phyloP scores from a whole-genome alignment of 306 rosid genomes.

The Medicago truncatula region DNA sequence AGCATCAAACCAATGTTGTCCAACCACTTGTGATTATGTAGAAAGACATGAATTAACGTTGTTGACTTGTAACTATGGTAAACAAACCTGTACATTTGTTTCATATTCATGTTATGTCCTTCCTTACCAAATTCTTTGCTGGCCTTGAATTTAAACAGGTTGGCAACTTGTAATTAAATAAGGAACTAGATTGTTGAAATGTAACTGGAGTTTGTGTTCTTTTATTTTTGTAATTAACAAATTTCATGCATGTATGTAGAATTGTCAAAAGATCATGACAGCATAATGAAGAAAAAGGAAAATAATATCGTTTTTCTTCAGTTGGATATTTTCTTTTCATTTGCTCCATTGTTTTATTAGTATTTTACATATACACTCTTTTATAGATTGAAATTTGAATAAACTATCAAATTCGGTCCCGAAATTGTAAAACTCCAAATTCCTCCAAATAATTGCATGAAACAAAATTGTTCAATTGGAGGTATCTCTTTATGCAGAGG shows the following conservation, averaged over 20 bases:
- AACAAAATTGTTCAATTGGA: too few relatives aligned
- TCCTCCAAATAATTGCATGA: too few relatives aligned
- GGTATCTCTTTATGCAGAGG: too few relatives aligned
- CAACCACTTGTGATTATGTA: conserved; percentile 60
- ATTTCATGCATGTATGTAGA: conserved; percentile 42
- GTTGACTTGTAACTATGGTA: conserved; percentile 50
- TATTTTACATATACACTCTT: too few relatives aligned
- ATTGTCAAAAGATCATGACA: conserved; percentile 32
- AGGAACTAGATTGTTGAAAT: conserved; percentile 62
- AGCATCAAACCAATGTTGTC: conserved; percentile 48
- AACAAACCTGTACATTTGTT: conserved; percentile 72
- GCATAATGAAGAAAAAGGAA: conserved; percentile 17
- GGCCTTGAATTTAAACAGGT: conserved; percentile 47
- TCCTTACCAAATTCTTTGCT: conserved; percentile 70
- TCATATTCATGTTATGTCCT: conserved; percentile 68
- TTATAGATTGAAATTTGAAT: too few relatives aligned
- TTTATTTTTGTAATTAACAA: conserved; percentile 21
- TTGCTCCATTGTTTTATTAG: too few relatives aligned
- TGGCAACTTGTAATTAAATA: conserved; percentile 80
- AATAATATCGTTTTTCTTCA: background rate
- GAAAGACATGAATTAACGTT: conserved; percentile 44
- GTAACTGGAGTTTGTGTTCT: conserved; percentile 39
- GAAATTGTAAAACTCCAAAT: too few relatives aligned
- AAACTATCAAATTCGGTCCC: too few relatives aligned
- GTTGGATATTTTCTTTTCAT: background rate